Evolutionary conservation across 2,329 filamentous ascomycete species (phyloP).

Genomic region (Aspergillus arachidicola): DNA sequence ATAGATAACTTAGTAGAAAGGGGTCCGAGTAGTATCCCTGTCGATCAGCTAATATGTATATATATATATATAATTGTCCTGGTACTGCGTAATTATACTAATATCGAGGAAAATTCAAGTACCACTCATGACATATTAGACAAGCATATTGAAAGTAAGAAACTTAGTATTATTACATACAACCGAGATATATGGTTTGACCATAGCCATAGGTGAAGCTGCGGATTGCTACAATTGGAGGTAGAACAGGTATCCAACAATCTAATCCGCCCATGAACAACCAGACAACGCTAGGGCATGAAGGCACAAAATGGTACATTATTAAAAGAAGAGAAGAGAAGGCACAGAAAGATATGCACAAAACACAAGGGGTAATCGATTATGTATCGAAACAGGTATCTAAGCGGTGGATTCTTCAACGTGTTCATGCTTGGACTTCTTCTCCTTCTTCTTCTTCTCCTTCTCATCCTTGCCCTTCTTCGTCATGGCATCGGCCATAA

Average conservation of each 20-base stretch:
- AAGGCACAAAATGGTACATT: constrained; percentile 4
- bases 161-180: not conserved
- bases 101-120: not conserved
- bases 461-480: constrained; percentile 88
- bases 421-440: constrained; percentile 46
- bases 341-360: not conserved
- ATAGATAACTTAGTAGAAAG: not conserved
- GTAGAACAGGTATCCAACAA: constrained; percentile 6
- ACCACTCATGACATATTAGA: not conserved
- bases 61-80: not conserved
- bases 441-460: constrained; percentile 71
- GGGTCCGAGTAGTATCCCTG: not conserved
- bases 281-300: not conserved
- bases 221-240: not conserved
- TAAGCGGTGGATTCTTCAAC: constrained; percentile 16
- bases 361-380: constrained; percentile 4
- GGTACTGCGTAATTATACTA: not conserved
- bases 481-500: constrained; percentile 92
- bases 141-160: not conserved
- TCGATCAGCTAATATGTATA: not conserved
- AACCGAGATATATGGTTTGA: not conserved
- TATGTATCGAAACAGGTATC: constrained; percentile 4
- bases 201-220: not conserved
- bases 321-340: not conserved
- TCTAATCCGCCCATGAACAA: not conserved